Evolutionary conservation across 2,329 filamentous ascomycete species (phyloP).

Genomic region (Aspergillus vadensis): DNA sequence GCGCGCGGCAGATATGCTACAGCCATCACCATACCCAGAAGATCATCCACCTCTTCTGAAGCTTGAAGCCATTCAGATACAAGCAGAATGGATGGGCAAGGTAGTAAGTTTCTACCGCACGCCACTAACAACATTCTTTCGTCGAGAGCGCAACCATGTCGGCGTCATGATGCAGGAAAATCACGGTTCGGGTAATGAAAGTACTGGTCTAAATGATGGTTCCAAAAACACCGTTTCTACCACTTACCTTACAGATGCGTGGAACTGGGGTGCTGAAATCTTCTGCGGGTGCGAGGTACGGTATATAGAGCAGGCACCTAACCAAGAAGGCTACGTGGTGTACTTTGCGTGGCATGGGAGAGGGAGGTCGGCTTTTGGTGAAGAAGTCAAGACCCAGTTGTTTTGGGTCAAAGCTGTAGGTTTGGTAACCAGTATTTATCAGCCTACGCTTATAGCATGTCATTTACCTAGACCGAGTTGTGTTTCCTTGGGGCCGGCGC

Average conservation of each 20-base stretch:
- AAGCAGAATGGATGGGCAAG: slow-evolving; percentile 39
- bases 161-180: slow-evolving; percentile 60
- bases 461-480: slow-evolving; percentile 50
- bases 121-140: slow-evolving; percentile 65
- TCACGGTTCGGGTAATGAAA: background rate
- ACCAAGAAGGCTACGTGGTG: slow-evolving; percentile 59
- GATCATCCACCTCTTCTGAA: slow-evolving; percentile 8
- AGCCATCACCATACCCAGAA: slow-evolving; percentile 19
- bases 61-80: slow-evolving; percentile 7
- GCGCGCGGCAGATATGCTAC: slow-evolving; percentile 20
- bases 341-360: slow-evolving; percentile 67
- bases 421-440: background rate
- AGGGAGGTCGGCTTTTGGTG: slow-evolving; percentile 57
- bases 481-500: slow-evolving; percentile 68
- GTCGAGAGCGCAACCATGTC: slow-evolving; percentile 61
- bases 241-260: slow-evolving; percentile 68
- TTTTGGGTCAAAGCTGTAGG: slow-evolving; percentile 64
- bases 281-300: slow-evolving; percentile 70
- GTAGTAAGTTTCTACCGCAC: slow-evolving; percentile 58
- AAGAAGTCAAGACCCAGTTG: slow-evolving; percentile 58
- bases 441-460: background rate
- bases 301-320: slow-evolving; percentile 58
- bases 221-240: slow-evolving; percentile 59
- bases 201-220: slow-evolving; percentile 67
- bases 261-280: slow-evolving; percentile 72